These are phyloP conservation scores for Phytophthora colocasiae DNA, from an alignment of 352 stramenopile species.

Conservation along the genomic window DNA sequence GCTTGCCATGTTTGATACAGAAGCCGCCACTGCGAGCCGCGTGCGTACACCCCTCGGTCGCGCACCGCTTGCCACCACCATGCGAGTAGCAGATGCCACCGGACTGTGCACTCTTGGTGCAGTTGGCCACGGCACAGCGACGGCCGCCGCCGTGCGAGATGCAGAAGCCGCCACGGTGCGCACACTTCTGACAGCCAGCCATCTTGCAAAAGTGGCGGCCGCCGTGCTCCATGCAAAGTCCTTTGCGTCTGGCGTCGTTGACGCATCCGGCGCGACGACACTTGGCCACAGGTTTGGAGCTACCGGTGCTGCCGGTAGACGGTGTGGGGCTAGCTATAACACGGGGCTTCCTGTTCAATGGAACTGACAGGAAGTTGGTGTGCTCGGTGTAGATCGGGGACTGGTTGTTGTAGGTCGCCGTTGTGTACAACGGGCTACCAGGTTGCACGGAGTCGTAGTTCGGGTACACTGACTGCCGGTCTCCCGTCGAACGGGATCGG, in stretches of 20 bases:
- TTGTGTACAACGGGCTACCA: slow-evolving; percentile 24
- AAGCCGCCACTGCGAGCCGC: slow-evolving; percentile 80
- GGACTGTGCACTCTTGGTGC: slow-evolving; percentile 82
- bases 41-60: slow-evolving; percentile 75
- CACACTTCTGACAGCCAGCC: slow-evolving; percentile 82
- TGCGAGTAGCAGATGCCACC: slow-evolving; percentile 88
- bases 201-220: slow-evolving; percentile 89
- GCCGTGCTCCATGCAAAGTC: slow-evolving; percentile 89
- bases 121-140: slow-evolving; percentile 75
- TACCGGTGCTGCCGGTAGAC: slow-evolving; percentile 32
- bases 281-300: slow-evolving; percentile 35
- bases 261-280: slow-evolving; percentile 77
- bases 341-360: slow-evolving; percentile 35
- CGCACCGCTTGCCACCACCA: slow-evolving; percentile 84
- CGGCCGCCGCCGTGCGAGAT: slow-evolving; percentile 83
- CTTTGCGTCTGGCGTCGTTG: slow-evolving; percentile 79
- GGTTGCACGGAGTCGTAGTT: slow-evolving; percentile 25
- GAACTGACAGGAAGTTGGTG: slow-evolving; percentile 27
- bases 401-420: slow-evolving; percentile 26
- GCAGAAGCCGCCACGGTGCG: slow-evolving; percentile 82
- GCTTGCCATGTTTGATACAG: slow-evolving; percentile 88
- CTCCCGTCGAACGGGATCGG: slow-evolving; percentile 8
- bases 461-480: slow-evolving; percentile 21
- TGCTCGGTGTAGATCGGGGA: slow-evolving; percentile 30
- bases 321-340: slow-evolving; percentile 33